Conservation (phyloP, 2,329 filamentous ascomycete genomes). For the Trichoderma sp. region DNA sequence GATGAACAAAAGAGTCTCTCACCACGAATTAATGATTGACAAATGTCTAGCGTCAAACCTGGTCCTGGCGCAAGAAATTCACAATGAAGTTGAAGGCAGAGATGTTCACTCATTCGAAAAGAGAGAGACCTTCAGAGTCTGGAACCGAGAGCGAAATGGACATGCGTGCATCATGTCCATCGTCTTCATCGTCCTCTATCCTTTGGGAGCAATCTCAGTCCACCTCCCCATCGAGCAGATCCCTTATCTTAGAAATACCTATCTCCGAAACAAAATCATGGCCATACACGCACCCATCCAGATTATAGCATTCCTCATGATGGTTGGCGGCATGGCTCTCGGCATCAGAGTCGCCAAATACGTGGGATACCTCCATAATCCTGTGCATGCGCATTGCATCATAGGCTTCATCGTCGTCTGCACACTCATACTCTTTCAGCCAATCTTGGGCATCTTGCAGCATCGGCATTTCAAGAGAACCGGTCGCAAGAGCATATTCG, state of each 20-base stretch:
- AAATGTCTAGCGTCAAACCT: background rate
- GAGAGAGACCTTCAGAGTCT: background rate
- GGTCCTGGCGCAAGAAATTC: background rate
- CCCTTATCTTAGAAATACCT: slow-evolving; percentile 1
- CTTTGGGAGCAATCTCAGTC: slow-evolving; percentile 3
- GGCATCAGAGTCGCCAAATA: background rate
- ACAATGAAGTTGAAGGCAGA: background rate
- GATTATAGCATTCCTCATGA: slow-evolving; percentile 4
- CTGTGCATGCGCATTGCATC: background rate
- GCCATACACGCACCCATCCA: slow-evolving; percentile 9
- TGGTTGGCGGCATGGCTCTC: slow-evolving; percentile 9
- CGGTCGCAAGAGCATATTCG: slow-evolving; percentile 9
- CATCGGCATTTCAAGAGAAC: slow-evolving; percentile 5
- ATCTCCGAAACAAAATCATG: slow-evolving; percentile 12
- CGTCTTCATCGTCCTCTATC: slow-evolving; percentile 14
- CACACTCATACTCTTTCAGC: slow-evolving; percentile 8
- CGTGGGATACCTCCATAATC: background rate
- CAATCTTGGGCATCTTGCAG: background rate
- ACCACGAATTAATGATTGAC: background rate
- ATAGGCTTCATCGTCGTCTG: slow-evolving; percentile 1
- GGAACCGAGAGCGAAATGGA: slow-evolving; percentile 12
- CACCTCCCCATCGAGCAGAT: slow-evolving; percentile 4
- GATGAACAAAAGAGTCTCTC: background rate
- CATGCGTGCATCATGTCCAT: slow-evolving; percentile 16
- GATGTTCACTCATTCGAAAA: background rate